These are phyloP conservation scores for Suillus lakei DNA, from an alignment of 768 basidiomycete species.

Conservation along the genomic window DNA sequence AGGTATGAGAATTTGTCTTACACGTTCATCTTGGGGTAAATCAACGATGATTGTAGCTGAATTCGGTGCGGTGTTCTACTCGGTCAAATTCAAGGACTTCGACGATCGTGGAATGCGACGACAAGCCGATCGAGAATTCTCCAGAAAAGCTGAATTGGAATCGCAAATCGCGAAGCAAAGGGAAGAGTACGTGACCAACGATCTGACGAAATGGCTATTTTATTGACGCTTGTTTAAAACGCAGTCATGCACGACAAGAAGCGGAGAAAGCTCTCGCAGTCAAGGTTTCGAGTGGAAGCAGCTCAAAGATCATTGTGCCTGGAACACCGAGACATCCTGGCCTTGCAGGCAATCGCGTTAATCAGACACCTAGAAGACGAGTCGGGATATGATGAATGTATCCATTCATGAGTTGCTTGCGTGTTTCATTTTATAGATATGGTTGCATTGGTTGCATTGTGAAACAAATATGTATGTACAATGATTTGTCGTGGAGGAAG, in stretches of 20 bases:
- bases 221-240: constrained; percentile 12
- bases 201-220: constrained; percentile 2
- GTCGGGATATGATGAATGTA: constrained; percentile 60
- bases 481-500: not conserved
- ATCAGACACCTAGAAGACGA: constrained; percentile 76
- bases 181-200: constrained; percentile 53
- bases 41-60: constrained; percentile 61
- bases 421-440: constrained; percentile 11
- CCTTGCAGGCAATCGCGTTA: constrained; percentile 65
- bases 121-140: constrained; percentile 88
- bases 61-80: constrained; percentile 95
- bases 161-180: constrained; percentile 87
- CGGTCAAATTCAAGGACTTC: constrained; percentile 97
- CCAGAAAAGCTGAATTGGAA: constrained; percentile 89
- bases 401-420: not conserved
- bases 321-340: constrained; percentile 80
- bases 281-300: constrained; percentile 56
- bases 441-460: not conserved
- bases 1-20: constrained; percentile 51
- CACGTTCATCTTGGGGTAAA: constrained; percentile 4
- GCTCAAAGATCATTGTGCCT: constrained; percentile 73
- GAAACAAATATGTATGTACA: not conserved
- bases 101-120: constrained; percentile 82
- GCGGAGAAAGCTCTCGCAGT: constrained; percentile 62
- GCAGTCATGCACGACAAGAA: constrained; percentile 64